phyloP scores from a whole-genome alignment of 139 green algal genomes.

The Chlorella sp. region DNA sequence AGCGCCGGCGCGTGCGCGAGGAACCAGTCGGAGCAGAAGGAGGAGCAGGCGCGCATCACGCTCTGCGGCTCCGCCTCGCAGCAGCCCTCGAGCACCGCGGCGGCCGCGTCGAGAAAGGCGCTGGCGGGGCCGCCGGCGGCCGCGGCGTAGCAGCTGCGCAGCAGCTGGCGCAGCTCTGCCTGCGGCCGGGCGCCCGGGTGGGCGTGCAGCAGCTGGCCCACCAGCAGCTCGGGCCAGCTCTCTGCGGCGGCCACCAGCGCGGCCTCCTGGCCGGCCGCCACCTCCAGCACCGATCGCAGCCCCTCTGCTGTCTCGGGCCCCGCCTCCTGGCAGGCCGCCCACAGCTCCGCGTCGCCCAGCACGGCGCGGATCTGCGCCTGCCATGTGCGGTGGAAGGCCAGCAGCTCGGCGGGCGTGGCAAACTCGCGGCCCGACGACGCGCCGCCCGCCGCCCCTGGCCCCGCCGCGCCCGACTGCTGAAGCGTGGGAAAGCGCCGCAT shows the following conservation, averaged over 20 bases:
- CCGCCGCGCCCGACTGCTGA: neutral
- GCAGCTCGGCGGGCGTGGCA: conserved; percentile 1
- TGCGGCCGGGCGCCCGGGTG: conserved; percentile 38
- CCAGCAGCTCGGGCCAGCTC: conserved; percentile 68
- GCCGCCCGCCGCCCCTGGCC: neutral
- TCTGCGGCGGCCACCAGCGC: conserved; percentile 7
- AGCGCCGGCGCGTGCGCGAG: conserved; percentile 67
- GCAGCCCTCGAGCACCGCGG: conserved; percentile 23
- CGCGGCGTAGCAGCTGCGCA: conserved; percentile 22
- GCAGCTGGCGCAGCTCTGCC: conserved; percentile 48
- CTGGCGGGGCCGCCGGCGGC: neutral
- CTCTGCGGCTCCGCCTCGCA: conserved; percentile 43
- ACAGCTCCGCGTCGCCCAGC: conserved; percentile 29
- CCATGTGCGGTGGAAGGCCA: conserved; percentile 40
- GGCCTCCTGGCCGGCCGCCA: conserved; percentile 53
- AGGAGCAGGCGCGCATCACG: conserved; percentile 34
- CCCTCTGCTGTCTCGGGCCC: conserved; percentile 16
- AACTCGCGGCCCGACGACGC: conserved; percentile 32
- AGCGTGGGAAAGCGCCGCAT: conserved; percentile 31
- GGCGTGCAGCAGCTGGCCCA: conserved; percentile 56
- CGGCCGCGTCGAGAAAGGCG: conserved; percentile 32
- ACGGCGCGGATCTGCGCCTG: conserved; percentile 39
- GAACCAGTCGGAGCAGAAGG: conserved; percentile 59
- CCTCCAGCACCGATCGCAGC: conserved; percentile 42
- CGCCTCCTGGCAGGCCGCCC: conserved; percentile 27